Evolutionary conservation across 768 basidiomycete species (phyloP).

Genomic region (Trametes cingulata): DNA sequence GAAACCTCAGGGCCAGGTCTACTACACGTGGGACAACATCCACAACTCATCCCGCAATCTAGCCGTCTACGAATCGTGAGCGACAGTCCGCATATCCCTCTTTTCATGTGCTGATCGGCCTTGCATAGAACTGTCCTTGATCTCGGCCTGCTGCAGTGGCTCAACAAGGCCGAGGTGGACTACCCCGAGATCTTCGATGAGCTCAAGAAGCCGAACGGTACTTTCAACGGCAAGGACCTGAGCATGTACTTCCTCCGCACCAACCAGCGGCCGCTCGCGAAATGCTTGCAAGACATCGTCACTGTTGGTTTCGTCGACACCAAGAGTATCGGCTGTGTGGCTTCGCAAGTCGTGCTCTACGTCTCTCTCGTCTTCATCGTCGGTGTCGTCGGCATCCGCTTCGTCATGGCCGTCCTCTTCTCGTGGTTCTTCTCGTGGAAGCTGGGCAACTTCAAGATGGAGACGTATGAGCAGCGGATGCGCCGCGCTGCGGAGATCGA

Average conservation of each 20-base stretch:
- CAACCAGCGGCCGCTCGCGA: constrained; percentile 64
- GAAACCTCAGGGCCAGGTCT: constrained; percentile 78
- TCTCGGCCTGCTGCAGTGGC: constrained; percentile 81
- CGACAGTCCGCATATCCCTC: constrained; percentile 42
- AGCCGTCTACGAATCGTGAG: constrained; percentile 94
- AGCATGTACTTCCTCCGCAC: constrained; percentile 83
- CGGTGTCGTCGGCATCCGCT: constrained; percentile 93
- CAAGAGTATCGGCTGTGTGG: constrained; percentile 92
- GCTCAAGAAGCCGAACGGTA: constrained; percentile 66
- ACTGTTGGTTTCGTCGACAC: constrained; percentile 95
- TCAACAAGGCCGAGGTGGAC: constrained; percentile 74
- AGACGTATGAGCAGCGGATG: constrained; percentile 92
- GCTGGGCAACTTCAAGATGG: constrained; percentile 89
- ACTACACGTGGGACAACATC: constrained; percentile 91
- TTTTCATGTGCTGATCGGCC: background rate
- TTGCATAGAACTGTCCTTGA: constrained; percentile 79
- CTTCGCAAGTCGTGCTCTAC: constrained; percentile 92
- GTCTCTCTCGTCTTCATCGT: constrained; percentile 96
- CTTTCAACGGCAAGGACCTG: constrained; percentile 82
- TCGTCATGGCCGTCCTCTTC: constrained; percentile 95
- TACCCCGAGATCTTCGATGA: constrained; percentile 84
- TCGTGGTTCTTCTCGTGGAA: constrained; percentile 98
- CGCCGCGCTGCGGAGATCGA: constrained; percentile 89
- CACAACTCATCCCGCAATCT: constrained; percentile 68
- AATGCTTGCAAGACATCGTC: constrained; percentile 84